A percentile compares a stretch with the other conserved stretches of the same genome.
These are phyloP conservation scores for Gossypium trilobum DNA, from an alignment of 441 rosid species.

Conservation along the genomic window DNA sequence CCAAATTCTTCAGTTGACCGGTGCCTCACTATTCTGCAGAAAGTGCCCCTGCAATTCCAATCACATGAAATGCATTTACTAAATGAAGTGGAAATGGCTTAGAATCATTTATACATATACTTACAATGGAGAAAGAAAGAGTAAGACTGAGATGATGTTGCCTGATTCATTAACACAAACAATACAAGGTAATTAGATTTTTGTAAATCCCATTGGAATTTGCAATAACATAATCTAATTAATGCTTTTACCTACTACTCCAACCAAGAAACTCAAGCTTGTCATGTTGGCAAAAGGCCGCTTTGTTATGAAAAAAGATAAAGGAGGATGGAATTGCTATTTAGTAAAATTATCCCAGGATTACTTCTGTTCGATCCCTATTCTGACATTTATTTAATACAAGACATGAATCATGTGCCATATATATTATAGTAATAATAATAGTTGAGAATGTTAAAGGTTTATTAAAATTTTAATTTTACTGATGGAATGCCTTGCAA, in stretches of 20 bases:
- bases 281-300: neutral
- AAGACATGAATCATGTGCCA: neutral
- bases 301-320: neutral
- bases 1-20: slow-evolving; percentile 63
- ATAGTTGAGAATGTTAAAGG: neutral
- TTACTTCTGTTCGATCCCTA: neutral
- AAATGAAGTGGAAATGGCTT: no score
- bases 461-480: neutral
- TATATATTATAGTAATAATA: neutral
- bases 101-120: slow-evolving; percentile 7
- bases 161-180: slow-evolving; percentile 31
- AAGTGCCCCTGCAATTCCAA: slow-evolving; percentile 37
- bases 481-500: neutral
- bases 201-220: neutral
- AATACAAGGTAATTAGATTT: neutral
- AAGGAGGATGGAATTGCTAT: neutral
- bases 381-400: neutral
- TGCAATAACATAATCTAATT: neutral
- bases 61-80: neutral
- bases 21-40: slow-evolving; percentile 39
- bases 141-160: slow-evolving; percentile 52
- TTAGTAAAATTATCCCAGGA: neutral
- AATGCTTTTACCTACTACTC: slow-evolving; percentile 37
- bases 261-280: slow-evolving; percentile 32
- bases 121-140: slow-evolving; percentile 78